Conservation (phyloP, 1,284 basidiomycete genomes). For the Mycosarcoma mackinlayi region DNA sequence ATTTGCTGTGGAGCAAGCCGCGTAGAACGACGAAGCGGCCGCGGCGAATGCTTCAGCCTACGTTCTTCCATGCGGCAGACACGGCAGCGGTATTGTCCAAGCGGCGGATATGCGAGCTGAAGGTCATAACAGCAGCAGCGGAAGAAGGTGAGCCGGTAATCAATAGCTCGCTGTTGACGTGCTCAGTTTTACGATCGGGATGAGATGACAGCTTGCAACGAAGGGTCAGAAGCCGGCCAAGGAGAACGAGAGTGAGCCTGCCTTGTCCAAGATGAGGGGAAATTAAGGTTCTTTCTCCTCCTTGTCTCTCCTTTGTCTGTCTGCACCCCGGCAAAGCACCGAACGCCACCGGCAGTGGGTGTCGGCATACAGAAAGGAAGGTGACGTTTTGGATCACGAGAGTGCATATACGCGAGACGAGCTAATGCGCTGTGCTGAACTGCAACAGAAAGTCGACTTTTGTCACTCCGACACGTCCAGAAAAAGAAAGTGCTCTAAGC, state of each 20-base stretch:
- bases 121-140: not conserved
- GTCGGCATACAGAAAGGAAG: not conserved
- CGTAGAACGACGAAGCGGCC: no score
- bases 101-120: slow-evolving; percentile 16
- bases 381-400: slow-evolving; percentile 8
- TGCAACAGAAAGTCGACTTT: not conserved
- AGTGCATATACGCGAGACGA: not conserved
- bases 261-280: no score
- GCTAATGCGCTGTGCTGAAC: not conserved
- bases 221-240: not conserved
- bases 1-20: no score
- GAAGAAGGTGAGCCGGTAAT: slow-evolving; percentile 15
- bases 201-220: slow-evolving; percentile 3
- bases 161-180: slow-evolving; percentile 4
- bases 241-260: not conserved
- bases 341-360: slow-evolving; percentile 1
- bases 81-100: slow-evolving; percentile 4
- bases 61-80: no score
- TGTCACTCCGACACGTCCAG: slow-evolving; percentile 31
- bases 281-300: no score
- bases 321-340: not conserved
- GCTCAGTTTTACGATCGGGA: not conserved
- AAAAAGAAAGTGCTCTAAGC: not conserved
- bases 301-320: no score
- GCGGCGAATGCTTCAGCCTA: no score